Evolutionary conservation across 106 monocot genomes (phyloP), one percentile per base, ranked within the genome.

Genomic region (Acanthochlamys bracteata): DNA sequence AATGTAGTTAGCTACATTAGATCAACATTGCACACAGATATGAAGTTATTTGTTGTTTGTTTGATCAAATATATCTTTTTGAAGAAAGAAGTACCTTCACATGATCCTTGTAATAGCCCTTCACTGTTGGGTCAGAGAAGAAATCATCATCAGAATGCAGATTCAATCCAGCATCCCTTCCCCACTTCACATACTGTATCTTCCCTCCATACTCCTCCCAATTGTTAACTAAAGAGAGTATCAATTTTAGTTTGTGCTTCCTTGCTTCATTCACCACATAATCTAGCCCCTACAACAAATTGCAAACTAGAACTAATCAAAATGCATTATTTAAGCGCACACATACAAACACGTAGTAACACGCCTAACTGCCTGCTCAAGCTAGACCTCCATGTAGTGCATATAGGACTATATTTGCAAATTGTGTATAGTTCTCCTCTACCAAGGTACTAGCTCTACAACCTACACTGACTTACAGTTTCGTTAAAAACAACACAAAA

Each of bases 181-280:
- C 89, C 93, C 93, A 93, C 42, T 65, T 79, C 57, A 86, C 81
- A 52, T 89, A 93, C 74, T 93, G 89, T 12, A 83, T 51, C 67
- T 83, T 93, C 16, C 93, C 93, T 7, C 93, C 93, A 41, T 83
- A 93, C 12, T 74, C 86, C 33, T 77, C 74, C 93, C 86, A 93
- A 66, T 89, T 93, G 54, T 93, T 89, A 64, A 78, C 66, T 0
- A 93, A 49, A 16, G 83, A 76, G 3, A 93, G 74, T 42, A 93
- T 79, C 45, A 89, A 53, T 55, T 86, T 83, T 19, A 89, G 79
- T 26, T 63, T 68, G 58, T 83, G 74, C 68, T 56, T 89, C 66
- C 76, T 83, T 24, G 93, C 93, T 68, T 93, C 89, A n/a, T 86
- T 86, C 25, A 86, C 59, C 64, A 93, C 93, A 67, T 86, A 93